These are phyloP conservation scores for Styphnolobium japonicum DNA, from an alignment of 306 rosid genomes.

Conservation along the genomic window DNA sequence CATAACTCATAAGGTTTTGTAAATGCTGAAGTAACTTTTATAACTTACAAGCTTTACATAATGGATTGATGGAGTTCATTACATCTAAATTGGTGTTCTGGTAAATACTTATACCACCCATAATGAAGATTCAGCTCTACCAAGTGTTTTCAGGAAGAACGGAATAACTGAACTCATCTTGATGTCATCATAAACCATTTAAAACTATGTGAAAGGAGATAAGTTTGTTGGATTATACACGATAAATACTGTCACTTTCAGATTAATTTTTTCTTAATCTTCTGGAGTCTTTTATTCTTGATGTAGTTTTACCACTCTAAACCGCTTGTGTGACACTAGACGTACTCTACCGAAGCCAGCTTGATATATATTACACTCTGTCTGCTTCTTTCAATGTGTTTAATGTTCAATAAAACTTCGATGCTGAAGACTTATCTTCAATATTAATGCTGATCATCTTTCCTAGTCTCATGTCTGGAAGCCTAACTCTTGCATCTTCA, in stretches of 20 bases:
- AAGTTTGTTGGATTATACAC: background rate
- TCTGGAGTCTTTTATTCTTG: background rate
- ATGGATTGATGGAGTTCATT: background rate
- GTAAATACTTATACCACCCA: background rate
- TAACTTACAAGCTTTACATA: background rate
- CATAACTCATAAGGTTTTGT: background rate
- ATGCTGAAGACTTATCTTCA: background rate
- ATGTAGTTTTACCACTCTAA: background rate
- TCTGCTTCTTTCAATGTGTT: background rate
- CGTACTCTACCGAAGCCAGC: background rate
- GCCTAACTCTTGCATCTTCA: conserved; percentile 44
- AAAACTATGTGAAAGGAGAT: background rate
- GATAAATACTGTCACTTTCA: background rate
- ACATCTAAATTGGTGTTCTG: background rate
- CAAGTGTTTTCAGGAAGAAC: conserved; percentile 1
- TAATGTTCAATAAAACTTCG: background rate
- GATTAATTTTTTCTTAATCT: background rate
- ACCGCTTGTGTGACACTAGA: background rate
- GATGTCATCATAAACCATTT: background rate
- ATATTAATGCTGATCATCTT: background rate
- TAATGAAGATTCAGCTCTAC: background rate
- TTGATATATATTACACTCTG: background rate
- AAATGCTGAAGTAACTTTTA: background rate
- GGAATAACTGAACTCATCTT: background rate
- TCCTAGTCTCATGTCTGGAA: background rate